Percentiles rank a stretch among this genome's conserved stretches.
phyloP scores from a whole-genome alignment of 805 yeast species.

The Wickerhamomyces tratensis region DNA sequence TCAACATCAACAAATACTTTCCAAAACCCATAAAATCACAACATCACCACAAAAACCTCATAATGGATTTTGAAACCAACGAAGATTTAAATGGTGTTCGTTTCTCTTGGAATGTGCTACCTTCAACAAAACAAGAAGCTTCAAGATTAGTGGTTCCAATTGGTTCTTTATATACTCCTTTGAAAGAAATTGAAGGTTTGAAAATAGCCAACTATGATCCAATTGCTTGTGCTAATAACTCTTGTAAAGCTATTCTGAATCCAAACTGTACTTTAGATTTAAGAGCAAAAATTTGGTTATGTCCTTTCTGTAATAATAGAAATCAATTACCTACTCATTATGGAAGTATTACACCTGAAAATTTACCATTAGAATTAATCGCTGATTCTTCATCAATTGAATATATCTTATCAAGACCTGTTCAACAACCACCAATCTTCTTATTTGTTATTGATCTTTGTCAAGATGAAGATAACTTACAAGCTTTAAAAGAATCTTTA shows the following conservation, averaged over 20 bases:
- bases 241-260: slow-evolving; percentile 79
- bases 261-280: slow-evolving; percentile 80
- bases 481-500: slow-evolving; percentile 74
- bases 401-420: slow-evolving; percentile 74
- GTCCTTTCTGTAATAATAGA: slow-evolving; percentile 73
- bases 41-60: not conserved
- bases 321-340: slow-evolving; percentile 80
- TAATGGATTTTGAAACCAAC: slow-evolving; percentile 41
- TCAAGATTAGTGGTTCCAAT: slow-evolving; percentile 89
- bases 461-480: slow-evolving; percentile 80
- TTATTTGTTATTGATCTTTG: slow-evolving; percentile 81
- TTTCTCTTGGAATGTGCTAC: slow-evolving; percentile 78
- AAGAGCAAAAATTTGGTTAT: slow-evolving; percentile 70
- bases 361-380: slow-evolving; percentile 73
- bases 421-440: slow-evolving; percentile 77
- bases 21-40: too few species aligned
- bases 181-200: slow-evolving; percentile 66
- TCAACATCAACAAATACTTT: too few species aligned
- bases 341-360: slow-evolving; percentile 63
- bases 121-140: slow-evolving; percentile 83
- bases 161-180: slow-evolving; percentile 92
- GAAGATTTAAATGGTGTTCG: slow-evolving; percentile 73
- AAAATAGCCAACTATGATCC: slow-evolving; percentile 84
- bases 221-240: slow-evolving; percentile 59
- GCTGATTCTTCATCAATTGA: slow-evolving; percentile 70